These are phyloP conservation scores for Letharia columbiana DNA, from an alignment of 495 filamentous ascomycete genomes.

Conservation along the genomic window DNA sequence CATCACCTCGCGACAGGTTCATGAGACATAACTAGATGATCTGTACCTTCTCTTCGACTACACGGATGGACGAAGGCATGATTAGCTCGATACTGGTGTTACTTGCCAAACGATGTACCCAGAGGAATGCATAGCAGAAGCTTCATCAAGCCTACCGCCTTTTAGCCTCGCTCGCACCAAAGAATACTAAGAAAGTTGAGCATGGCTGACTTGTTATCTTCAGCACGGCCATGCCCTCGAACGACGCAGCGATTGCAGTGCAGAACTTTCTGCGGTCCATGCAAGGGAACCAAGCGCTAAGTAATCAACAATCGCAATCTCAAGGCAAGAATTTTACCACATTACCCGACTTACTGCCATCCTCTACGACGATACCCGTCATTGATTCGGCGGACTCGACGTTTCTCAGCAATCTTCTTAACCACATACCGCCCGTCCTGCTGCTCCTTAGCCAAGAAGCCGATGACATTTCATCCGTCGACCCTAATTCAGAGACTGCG, in stretches of 20 bases:
- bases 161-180: neutral
- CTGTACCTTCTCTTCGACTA: neutral
- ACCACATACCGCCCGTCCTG: slow-evolving; percentile 63
- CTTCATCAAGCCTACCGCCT: neutral
- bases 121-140: slow-evolving; percentile 6
- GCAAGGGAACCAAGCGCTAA: slow-evolving; percentile 44
- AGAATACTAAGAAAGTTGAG: neutral
- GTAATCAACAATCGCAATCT: slow-evolving; percentile 36
- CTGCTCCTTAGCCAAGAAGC: slow-evolving; percentile 65
- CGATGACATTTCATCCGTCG: slow-evolving; percentile 46
- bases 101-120: slow-evolving; percentile 6
- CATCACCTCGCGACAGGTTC: neutral
- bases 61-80: slow-evolving; percentile 1
- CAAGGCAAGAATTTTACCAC: slow-evolving; percentile 64
- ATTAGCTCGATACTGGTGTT: neutral
- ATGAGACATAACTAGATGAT: slow-evolving; percentile 9
- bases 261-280: slow-evolving; percentile 85
- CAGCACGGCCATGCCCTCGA: slow-evolving; percentile 34
- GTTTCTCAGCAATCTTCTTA: slow-evolving; percentile 64
- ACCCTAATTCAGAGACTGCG: slow-evolving; percentile 56
- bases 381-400: slow-evolving; percentile 55
- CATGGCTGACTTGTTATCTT: slow-evolving; percentile 18
- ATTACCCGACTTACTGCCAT: slow-evolving; percentile 74
- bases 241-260: slow-evolving; percentile 54
- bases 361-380: slow-evolving; percentile 65